Conservation (phyloP, 495 filamentous ascomycete genomes). For the Aspergillus funiculosus region DNA sequence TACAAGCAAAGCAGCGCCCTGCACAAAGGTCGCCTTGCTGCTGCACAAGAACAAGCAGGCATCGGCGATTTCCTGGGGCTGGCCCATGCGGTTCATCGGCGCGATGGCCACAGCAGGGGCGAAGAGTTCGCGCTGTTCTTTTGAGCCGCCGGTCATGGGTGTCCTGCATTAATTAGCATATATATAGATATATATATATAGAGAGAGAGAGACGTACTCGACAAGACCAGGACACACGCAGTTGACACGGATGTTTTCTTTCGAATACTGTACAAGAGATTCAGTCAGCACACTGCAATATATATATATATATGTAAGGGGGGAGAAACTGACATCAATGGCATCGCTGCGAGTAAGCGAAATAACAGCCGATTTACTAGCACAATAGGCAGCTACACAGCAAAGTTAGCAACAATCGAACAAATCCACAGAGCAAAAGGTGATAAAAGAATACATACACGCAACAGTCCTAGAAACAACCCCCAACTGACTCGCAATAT, state of each 20-base stretch:
- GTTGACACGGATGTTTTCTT: conserved; percentile 45
- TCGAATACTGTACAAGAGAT: too few relatives aligned
- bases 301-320: too few relatives aligned
- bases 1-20: conserved; percentile 47
- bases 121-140: conserved; percentile 32
- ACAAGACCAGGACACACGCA: conserved; percentile 51
- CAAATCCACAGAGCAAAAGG: background rate
- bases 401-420: background rate
- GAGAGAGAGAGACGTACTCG: too few relatives aligned
- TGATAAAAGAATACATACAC: conserved; percentile 28
- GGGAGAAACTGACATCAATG: too few relatives aligned
- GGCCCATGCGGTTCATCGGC: conserved; percentile 48
- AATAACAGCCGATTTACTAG: conserved; percentile 44
- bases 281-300: too few relatives aligned
- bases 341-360: conserved; percentile 44
- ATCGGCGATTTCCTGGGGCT: conserved; percentile 45
- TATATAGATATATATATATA: too few relatives aligned
- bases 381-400: conserved; percentile 39
- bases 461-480: conserved; percentile 44
- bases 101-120: conserved; percentile 39
- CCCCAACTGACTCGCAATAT: conserved; percentile 51
- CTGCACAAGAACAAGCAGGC: conserved; percentile 46
- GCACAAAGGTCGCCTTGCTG: conserved; percentile 44
- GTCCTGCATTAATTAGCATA: too few relatives aligned
- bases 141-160: conserved; percentile 38